Evolutionary conservation across 305 asterid species (phyloP).

Genomic region (Fraxinus nigra): DNA sequence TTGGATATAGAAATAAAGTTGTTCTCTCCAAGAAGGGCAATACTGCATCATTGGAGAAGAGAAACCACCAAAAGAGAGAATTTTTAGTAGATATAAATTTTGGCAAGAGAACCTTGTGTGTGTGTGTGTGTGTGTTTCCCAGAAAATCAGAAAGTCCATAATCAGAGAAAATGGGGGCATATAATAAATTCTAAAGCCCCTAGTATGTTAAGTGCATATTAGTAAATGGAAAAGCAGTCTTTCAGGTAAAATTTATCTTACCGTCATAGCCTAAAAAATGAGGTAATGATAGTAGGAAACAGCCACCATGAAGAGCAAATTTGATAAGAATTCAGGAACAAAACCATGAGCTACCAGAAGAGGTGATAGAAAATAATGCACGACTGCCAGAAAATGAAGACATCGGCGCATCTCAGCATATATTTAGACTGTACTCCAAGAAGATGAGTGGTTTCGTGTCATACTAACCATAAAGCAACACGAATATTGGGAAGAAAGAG

Average conservation of each 20-base stretch:
- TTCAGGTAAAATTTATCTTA: conserved; percentile 38
- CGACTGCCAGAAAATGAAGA: conserved; percentile 48
- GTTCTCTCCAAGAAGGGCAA: conserved; percentile 53
- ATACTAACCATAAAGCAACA: conserved; percentile 74
- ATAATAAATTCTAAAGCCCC: neutral
- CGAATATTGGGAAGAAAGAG: conserved; percentile 92
- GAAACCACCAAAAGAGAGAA: neutral
- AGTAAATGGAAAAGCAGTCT: neutral
- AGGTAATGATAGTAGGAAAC: conserved; percentile 93
- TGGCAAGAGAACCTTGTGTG: neutral
- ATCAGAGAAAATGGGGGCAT: neutral
- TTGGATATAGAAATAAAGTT: conserved; percentile 51
- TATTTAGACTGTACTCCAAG: neutral
- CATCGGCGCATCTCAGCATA: conserved; percentile 21
- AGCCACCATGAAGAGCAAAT: conserved; percentile 90
- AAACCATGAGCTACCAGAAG: conserved; percentile 92
- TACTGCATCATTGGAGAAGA: conserved; percentile 28
- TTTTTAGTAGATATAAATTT: neutral
- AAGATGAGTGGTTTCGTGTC: conserved; percentile 1
- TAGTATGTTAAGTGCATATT: neutral
- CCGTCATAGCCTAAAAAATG: conserved; percentile 92
- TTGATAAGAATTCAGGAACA: conserved; percentile 76
- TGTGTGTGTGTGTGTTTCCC: neutral
- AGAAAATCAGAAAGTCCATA: conserved; percentile 2
- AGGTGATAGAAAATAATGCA: conserved; percentile 89